A percentile compares a stretch with the other conserved stretches of the same genome.
phyloP scores from a whole-genome alignment of 345 rosid genomes.

The Xanthoceras sorbifolium region DNA sequence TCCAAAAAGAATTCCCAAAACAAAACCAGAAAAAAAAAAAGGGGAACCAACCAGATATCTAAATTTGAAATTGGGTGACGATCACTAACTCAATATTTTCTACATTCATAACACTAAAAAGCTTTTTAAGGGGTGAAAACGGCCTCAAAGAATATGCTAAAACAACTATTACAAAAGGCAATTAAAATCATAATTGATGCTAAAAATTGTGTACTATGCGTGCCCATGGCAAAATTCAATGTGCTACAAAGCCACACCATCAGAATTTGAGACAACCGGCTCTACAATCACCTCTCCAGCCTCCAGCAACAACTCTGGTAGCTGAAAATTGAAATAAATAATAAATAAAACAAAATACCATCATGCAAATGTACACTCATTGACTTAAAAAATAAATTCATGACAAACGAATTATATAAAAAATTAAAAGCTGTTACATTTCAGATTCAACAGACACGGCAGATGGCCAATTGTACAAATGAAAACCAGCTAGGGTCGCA shows the following conservation, averaged over 20 bases:
- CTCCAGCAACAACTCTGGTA: conserved; percentile 35
- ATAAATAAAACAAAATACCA: neutral
- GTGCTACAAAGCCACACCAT: conserved; percentile 34
- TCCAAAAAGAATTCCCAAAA: neutral
- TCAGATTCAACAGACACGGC: conserved; percentile 1
- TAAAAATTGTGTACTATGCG: conserved; percentile 23
- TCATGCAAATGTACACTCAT: neutral
- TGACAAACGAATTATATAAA: neutral
- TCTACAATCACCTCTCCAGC: conserved; percentile 29
- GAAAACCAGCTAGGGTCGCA: neutral
- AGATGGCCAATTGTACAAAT: neutral
- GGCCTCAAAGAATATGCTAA: conserved; percentile 35
- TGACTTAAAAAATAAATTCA: neutral
- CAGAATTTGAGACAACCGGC: conserved; percentile 30
- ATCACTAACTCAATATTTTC: conserved; percentile 20
- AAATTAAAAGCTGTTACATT: neutral
- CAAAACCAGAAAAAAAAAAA: conserved; percentile 13
- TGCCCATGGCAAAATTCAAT: conserved; percentile 36
- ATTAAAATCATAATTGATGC: conserved; percentile 12
- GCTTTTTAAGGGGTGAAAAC: neutral
- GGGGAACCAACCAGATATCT: neutral
- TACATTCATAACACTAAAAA: conserved; percentile 34
- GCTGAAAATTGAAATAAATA: conserved; percentile 4
- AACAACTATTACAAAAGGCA: conserved; percentile 16
- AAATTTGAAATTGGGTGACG: neutral